Base-by-base conservation (phyloP, 1,139 yeast genomes). In the Diutina ranongensis region DNA sequence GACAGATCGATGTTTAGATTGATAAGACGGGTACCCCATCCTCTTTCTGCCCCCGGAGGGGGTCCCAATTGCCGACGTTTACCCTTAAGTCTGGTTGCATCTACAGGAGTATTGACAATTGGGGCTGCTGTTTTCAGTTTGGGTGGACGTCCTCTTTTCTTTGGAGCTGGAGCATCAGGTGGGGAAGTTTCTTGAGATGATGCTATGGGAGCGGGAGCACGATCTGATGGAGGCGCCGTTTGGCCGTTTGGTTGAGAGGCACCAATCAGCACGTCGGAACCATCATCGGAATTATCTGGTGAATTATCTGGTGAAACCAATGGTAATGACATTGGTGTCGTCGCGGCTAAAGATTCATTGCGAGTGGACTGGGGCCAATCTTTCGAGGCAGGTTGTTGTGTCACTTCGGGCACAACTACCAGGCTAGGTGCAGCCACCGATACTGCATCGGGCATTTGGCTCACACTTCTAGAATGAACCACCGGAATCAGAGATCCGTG, bases 1-100 rank as follows among this genome's bases (percentile, higher is more conserved):
- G 42, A 38, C 16, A 25, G 31, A n/a, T 38, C 42, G 9, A 38
- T 38, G 20, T 38, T 25, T 5, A 38, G 42, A 5, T 38, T 38
- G 13, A 38, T 38, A 13, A 38, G 16, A 4, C 42, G 42, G 3
- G 42, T 22, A 13, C 42, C 42, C 42, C 32, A 38, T 5, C 42
- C 42, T 2, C 16, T 12, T 15, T 25, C 32, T 10, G 42, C 42
- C 7, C 42, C 33, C 13, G 31, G 42, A 10, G 32, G 31, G 4
- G 42, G 42, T 4, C 34, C 34, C 13, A 12, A 15, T 31, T 7
- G 36, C 7, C 36, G 20, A n/a, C 13, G 34, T 34, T 15, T 34
- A 15, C 36, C 20, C 36, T 34, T 34, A 15, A 12, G 5, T 5
- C 5, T 12, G 16, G n/a, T 15, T 15, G 34, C n/a, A n/a, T n/a